phyloP scores from a whole-genome alignment of 345 rosid genomes.

The Schrenkiella parvula region DNA sequence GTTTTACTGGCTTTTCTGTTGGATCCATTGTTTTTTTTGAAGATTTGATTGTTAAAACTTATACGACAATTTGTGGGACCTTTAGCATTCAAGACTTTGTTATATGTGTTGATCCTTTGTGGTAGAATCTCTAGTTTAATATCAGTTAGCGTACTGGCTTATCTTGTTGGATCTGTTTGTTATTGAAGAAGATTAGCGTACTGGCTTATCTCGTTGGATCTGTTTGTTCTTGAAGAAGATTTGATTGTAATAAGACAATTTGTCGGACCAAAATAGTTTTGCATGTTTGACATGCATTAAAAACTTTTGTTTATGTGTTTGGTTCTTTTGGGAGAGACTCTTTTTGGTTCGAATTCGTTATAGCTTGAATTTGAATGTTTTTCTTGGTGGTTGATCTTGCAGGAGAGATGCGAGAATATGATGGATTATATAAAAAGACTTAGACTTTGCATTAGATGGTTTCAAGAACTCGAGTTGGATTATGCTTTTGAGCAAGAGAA shows the following conservation, averaged over 20 bases:
- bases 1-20: slow-evolving; percentile 24
- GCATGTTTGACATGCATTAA: slow-evolving; percentile 16
- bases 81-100: slow-evolving; percentile 16
- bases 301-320: slow-evolving; percentile 11
- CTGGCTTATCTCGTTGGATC: slow-evolving; percentile 31
- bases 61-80: slow-evolving; percentile 25
- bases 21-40: slow-evolving; percentile 20
- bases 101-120: slow-evolving; percentile 12
- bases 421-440: slow-evolving; percentile 85
- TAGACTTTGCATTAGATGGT: slow-evolving; percentile 93
- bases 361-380: slow-evolving; percentile 16
- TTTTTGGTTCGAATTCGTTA: not conserved
- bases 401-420: slow-evolving; percentile 98
- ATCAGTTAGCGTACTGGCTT: slow-evolving; percentile 14
- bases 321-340: not conserved
- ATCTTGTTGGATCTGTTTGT: slow-evolving; percentile 27
- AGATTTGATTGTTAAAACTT: slow-evolving; percentile 13
- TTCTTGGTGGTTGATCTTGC: slow-evolving; percentile 32
- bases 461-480: slow-evolving; percentile 86
- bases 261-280: slow-evolving; percentile 26
- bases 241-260: slow-evolving; percentile 15
- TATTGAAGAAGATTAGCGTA: not conserved
- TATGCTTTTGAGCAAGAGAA: slow-evolving; percentile 82
- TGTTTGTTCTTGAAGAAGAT: not conserved
- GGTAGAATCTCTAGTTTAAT: slow-evolving; percentile 21